phyloP scores from a whole-genome alignment of 306 rosid genomes.

The Vigna angularis region DNA sequence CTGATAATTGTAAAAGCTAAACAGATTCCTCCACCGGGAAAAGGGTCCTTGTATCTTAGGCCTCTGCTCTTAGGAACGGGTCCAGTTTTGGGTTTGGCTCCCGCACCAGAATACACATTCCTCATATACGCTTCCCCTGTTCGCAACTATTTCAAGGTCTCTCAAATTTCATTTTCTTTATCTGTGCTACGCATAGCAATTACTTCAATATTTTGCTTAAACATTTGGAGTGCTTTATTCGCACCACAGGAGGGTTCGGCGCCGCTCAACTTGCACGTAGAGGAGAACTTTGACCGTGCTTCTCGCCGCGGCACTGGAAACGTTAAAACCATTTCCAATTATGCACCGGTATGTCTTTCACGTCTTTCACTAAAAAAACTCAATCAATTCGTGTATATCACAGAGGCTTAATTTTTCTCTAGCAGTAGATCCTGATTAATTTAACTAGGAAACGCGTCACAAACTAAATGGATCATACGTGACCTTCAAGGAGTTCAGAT shows the following conservation, averaged over 20 bases:
- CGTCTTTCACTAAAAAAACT: background rate
- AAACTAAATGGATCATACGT: background rate
- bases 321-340: slow-evolving; percentile 83
- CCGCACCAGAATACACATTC: slow-evolving; percentile 80
- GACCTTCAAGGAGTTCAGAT: background rate
- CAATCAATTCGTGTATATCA: background rate
- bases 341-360: slow-evolving; percentile 70
- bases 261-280: slow-evolving; percentile 79
- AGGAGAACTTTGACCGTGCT: slow-evolving; percentile 83
- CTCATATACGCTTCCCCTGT: slow-evolving; percentile 90
- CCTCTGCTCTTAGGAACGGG: slow-evolving; percentile 91
- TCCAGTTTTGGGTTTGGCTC: slow-evolving; percentile 79
- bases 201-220: background rate
- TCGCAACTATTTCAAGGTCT: slow-evolving; percentile 85
- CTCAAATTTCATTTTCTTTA: background rate
- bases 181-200: background rate
- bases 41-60: slow-evolving; percentile 85
- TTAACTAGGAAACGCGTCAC: background rate
- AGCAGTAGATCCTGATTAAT: background rate
- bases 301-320: slow-evolving; percentile 83
- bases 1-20: background rate
- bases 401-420: background rate
- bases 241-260: slow-evolving; percentile 73
- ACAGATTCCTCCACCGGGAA: slow-evolving; percentile 87
- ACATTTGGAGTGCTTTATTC: background rate